phyloP scores from a whole-genome alignment of 179 eudicot species.

The Beta macrorhiza region DNA sequence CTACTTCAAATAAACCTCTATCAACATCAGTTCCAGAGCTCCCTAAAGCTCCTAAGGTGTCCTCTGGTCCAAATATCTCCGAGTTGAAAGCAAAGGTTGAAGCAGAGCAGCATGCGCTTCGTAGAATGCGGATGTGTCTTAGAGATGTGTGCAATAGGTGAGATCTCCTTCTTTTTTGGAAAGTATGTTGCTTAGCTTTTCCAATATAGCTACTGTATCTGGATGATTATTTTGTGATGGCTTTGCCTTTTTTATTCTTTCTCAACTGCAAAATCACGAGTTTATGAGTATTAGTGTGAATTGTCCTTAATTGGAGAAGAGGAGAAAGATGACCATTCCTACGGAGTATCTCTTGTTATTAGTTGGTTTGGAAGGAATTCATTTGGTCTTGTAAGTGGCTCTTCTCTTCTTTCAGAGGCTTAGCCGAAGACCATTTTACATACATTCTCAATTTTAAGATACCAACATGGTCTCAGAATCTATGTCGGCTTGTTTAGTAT shows the following conservation, averaged over 20 bases:
- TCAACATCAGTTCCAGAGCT: slow-evolving; percentile 62
- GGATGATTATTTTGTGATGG: background rate
- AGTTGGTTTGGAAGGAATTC: background rate
- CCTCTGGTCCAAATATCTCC: slow-evolving; percentile 73
- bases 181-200: slow-evolving; percentile 2
- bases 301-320: background rate
- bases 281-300: background rate
- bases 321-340: background rate
- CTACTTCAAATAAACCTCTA: slow-evolving; percentile 35
- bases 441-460: background rate
- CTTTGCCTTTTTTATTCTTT: background rate
- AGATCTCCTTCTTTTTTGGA: slow-evolving; percentile 24
- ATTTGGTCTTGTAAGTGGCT: background rate
- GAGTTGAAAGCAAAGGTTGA: slow-evolving; percentile 91
- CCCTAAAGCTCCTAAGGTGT: slow-evolving; percentile 89
- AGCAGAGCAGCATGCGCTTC: slow-evolving; percentile 96
- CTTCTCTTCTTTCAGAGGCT: background rate
- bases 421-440: background rate
- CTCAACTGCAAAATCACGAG: background rate
- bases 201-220: background rate
- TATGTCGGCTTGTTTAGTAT: background rate
- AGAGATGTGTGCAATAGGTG: slow-evolving; percentile 99
- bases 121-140: slow-evolving; percentile 96
- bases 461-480: background rate
- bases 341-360: background rate